phyloP scores from a whole-genome alignment of 2,329 filamentous ascomycete species.

The Ophiostoma sp. region DNA sequence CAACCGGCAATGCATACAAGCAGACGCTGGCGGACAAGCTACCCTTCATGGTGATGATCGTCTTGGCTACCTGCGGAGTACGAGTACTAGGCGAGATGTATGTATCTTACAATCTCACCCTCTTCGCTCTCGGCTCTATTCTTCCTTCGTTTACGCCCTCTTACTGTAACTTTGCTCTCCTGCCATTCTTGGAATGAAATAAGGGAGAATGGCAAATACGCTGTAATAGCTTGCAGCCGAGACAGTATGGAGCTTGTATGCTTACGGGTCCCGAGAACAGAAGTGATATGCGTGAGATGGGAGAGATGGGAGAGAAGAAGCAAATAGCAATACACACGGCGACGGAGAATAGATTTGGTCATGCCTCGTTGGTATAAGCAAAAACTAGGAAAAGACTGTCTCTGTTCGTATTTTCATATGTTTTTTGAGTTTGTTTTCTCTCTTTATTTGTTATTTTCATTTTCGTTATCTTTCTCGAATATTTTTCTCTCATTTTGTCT shows the following conservation, averaged over 20 bases:
- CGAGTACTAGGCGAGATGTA: background rate
- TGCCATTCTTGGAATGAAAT: constrained; percentile 4
- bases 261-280: background rate
- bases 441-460: background rate
- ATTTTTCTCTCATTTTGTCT: too few species aligned
- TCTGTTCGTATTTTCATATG: background rate
- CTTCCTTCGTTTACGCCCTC: background rate
- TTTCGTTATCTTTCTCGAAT: too few species aligned
- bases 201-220: constrained; percentile 11
- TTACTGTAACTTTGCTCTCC: background rate
- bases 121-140: background rate
- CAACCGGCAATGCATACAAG: too few species aligned
- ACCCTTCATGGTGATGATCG: too few species aligned
- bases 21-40: too few species aligned
- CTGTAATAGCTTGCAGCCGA: constrained; percentile 13
- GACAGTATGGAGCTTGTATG: constrained; percentile 5
- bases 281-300: background rate
- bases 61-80: too few species aligned
- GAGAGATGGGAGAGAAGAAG: too few species aligned
- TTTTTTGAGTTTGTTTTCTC: background rate
- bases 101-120: background rate
- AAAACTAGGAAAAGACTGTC: background rate
- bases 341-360: too few species aligned
- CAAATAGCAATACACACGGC: too few species aligned
- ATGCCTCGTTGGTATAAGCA: too few species aligned